Percentiles rank a stretch among this genome's conserved stretches.
Conservation (phyloP, 1,284 basidiomycete species). For the Heterobasidion irregulare region DNA sequence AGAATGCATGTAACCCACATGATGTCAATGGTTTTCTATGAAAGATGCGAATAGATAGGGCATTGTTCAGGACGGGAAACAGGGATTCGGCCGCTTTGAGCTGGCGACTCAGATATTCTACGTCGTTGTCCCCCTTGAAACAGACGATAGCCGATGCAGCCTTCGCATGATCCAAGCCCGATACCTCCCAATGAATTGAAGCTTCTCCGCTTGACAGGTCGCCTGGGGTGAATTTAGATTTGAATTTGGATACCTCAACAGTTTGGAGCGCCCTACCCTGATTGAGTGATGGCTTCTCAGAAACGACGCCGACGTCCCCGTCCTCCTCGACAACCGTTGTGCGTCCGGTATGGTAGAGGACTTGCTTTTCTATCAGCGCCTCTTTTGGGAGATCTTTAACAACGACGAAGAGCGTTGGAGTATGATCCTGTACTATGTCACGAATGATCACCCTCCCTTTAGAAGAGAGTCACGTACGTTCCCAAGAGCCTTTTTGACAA, state of each 20-base stretch:
- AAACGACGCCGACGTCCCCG: constrained; percentile 28
- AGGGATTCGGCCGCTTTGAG: constrained; percentile 8
- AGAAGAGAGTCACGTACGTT: not conserved
- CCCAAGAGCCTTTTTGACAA: constrained; percentile 34
- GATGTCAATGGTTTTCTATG: constrained; percentile 16
- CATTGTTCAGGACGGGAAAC: constrained; percentile 8
- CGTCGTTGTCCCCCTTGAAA: constrained; percentile 27
- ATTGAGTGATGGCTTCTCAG: constrained; percentile 26
- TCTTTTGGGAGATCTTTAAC: constrained; percentile 72
- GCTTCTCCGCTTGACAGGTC: constrained; percentile 12
- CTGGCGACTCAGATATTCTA: constrained; percentile 1
- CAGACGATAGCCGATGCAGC: constrained; percentile 37
- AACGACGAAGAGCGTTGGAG: constrained; percentile 57
- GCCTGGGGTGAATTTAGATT: constrained; percentile 12
- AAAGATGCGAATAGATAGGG: constrained; percentile 38
- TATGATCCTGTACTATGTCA: not conserved
- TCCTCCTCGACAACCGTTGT: constrained; percentile 38
- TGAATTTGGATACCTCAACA: not conserved
- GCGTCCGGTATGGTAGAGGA: constrained; percentile 57
- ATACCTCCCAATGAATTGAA: constrained; percentile 37
- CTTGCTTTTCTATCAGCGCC: constrained; percentile 69
- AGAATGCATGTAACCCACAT: not conserved
- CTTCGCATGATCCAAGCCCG: constrained; percentile 28
- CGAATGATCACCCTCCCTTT: not conserved
- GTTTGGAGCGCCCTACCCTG: constrained; percentile 25